Base-by-base conservation (phyloP, 257 asterid genomes). In the Nicotiana obtusifolia region DNA sequence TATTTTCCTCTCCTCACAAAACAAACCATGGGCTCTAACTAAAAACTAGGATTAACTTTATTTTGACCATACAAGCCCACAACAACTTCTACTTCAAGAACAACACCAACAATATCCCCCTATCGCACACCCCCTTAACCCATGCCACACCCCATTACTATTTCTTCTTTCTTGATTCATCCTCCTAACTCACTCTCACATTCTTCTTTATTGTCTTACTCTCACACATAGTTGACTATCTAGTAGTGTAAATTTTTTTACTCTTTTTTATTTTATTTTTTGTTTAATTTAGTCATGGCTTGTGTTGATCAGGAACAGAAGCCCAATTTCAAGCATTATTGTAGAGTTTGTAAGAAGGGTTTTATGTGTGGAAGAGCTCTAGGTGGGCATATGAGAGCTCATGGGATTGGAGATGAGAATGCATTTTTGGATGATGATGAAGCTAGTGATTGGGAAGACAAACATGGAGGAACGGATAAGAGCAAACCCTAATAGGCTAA, bases 321-420 rank as follows among this genome's bases (percentile, higher is more conserved):
- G 20, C 93, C 94, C 4, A 81, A 19, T 26, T 94, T 91, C 67
- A 94, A 94, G 86, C 94, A 95, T 82, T 91, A 91, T 82, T 95
- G 98, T 81, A 87, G 93, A 83, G 94, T 94, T 69, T 95, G 99
- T 85, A 95, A 93, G 90, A 95, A 93, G 85, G 99, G 97, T 5
- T 95, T 95, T 77, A 89, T 94, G 95, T 95, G 98, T 77, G 98
- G 99, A 14, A 81, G 98, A 64, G 99, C 97, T 37, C 92, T 95
- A 37, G 98, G 98, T 22, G 97, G 97, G 57, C 98, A 94, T 84
- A 95, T 95, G 99, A 88, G 99, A 81, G 98, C 99, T 59, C 99
- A 95, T 76, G 99, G 97, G 0, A 91, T 91, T 15, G 95, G 97
- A 4, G 93, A 95, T 71, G 98, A 92, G 15, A 85, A 77, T 41